phyloP scores from a whole-genome alignment of 2,329 filamentous ascomycete species.

The Fusarium longipes region DNA sequence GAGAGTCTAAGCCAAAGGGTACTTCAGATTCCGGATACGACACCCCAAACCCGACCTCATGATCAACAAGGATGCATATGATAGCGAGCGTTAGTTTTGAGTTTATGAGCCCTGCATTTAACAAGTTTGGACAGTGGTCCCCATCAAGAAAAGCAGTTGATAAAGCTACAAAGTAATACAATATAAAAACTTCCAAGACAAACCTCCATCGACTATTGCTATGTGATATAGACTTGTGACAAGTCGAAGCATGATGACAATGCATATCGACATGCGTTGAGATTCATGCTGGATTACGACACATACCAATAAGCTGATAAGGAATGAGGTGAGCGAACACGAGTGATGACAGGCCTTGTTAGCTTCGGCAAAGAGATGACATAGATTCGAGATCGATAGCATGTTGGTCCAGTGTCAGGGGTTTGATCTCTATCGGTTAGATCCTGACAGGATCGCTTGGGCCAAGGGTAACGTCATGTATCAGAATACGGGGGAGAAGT shows the following conservation, averaged over 20 bases:
- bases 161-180: background rate
- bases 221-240: background rate
- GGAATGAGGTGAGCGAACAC: constrained; percentile 29
- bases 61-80: constrained; percentile 19
- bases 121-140: background rate
- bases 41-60: constrained; percentile 42
- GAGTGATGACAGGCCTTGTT: constrained; percentile 25
- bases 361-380: constrained; percentile 12
- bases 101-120: constrained; percentile 5
- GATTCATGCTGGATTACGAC: background rate
- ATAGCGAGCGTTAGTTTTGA: constrained; percentile 29
- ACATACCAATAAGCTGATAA: background rate
- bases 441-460: constrained; percentile 14
- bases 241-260: background rate
- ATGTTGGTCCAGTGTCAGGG: constrained; percentile 7
- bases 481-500: background rate
- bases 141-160: background rate
- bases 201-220: background rate
- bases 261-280: background rate
- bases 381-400: constrained; percentile 20
- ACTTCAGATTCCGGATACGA: constrained; percentile 52
- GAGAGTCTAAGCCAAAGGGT: constrained; percentile 44
- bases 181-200: background rate
- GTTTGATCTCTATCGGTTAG: constrained; percentile 18
- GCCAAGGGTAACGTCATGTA: background rate